phyloP scores from a whole-genome alignment of 2,329 filamentous ascomycete species.

The Pochonia chlamydosporia region DNA sequence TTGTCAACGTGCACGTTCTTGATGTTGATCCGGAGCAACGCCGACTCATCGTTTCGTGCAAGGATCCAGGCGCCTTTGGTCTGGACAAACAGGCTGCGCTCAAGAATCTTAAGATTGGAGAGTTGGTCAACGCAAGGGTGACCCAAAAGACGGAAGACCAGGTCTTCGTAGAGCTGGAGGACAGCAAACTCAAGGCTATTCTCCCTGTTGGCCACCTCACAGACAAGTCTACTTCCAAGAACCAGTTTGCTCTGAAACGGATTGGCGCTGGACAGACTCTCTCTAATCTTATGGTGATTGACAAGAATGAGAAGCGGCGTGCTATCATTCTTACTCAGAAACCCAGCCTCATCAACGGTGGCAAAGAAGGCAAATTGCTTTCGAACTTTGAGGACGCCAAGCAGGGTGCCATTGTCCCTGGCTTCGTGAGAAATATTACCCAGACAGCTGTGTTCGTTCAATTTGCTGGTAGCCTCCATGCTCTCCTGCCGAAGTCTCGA shows the following conservation, averaged over 20 bases:
- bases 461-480: constrained; percentile 72
- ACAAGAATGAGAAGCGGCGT: constrained; percentile 73
- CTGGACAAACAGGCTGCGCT: constrained; percentile 71
- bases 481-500: constrained; percentile 73
- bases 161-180: constrained; percentile 69
- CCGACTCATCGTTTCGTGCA: constrained; percentile 85
- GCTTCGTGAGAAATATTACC: constrained; percentile 83
- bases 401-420: constrained; percentile 62
- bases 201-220: constrained; percentile 74
- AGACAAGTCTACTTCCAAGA: constrained; percentile 78
- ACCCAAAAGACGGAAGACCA: constrained; percentile 76
- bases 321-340: constrained; percentile 77
- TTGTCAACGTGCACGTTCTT: constrained; percentile 83
- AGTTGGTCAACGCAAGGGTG: constrained; percentile 71
- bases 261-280: constrained; percentile 80
- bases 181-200: constrained; percentile 68
- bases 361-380: constrained; percentile 67
- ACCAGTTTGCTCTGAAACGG: constrained; percentile 68
- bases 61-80: constrained; percentile 75
- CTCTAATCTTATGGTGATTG: constrained; percentile 75
- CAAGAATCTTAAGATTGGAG: constrained; percentile 65
- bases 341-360: constrained; percentile 70
- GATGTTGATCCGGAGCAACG: constrained; percentile 66
- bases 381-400: constrained; percentile 64
- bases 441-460: constrained; percentile 80